Evolutionary conservation across 352 stramenopile species (phyloP).

Genomic region (Phytophthora aleatoria): DNA sequence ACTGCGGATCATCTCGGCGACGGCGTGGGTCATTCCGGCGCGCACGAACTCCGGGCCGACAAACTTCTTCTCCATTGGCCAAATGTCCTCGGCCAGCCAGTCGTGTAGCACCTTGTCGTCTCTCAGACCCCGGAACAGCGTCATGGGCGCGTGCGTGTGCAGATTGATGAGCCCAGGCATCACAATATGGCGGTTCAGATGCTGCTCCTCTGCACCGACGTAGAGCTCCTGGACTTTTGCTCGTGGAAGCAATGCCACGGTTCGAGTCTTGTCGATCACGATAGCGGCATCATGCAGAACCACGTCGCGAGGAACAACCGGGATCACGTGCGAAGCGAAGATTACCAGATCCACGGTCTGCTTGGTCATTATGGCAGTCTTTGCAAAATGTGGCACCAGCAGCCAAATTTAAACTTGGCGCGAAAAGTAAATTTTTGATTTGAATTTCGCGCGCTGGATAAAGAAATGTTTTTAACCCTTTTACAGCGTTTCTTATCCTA

Average conservation of each 20-base stretch:
- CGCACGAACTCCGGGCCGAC: constrained; percentile 72
- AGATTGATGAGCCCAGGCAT: constrained; percentile 87
- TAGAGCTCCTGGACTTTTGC: constrained; percentile 58
- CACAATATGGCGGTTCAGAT: constrained; percentile 70
- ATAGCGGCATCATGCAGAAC: constrained; percentile 81
- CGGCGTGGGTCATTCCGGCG: constrained; percentile 75
- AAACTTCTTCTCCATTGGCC: constrained; percentile 81
- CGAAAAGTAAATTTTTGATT: constrained; percentile 5
- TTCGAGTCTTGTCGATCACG: constrained; percentile 64
- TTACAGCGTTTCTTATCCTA: constrained; percentile 2
- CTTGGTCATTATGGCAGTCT: constrained; percentile 38
- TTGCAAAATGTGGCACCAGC: neutral
- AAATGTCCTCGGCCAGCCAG: constrained; percentile 88
- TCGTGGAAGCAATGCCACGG: constrained; percentile 76
- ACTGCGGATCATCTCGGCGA: constrained; percentile 85
- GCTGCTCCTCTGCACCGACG: constrained; percentile 39
- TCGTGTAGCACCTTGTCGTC: constrained; percentile 86
- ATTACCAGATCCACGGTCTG: constrained; percentile 73
- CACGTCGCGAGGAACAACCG: constrained; percentile 72
- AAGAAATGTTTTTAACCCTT: neutral
- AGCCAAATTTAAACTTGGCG: constrained; percentile 7
- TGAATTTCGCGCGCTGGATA: constrained; percentile 3
- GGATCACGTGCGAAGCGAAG: constrained; percentile 76
- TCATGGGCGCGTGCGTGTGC: constrained; percentile 89
- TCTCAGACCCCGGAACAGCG: constrained; percentile 81